Evolutionary conservation across 805 yeast genomes (phyloP).

Genomic region (Metschnikowia peoriensis): DNA sequence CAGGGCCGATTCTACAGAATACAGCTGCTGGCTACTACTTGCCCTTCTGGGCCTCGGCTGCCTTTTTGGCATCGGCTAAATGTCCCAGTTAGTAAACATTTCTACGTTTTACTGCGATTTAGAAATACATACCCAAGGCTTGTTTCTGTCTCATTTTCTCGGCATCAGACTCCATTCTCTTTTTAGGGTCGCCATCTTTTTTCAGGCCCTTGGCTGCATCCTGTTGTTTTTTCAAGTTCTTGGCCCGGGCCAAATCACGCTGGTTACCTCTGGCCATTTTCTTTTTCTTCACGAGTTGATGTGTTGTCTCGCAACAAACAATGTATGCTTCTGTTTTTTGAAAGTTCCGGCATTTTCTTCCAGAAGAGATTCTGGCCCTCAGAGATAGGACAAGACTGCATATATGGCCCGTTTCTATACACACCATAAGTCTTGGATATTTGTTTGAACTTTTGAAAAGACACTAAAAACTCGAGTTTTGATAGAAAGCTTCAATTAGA

Average conservation of each 20-base stretch:
- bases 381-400: too few relatives aligned
- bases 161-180: slow-evolving; percentile 86
- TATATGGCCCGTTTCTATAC: too few relatives aligned
- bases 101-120: neutral
- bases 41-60: slow-evolving; percentile 36
- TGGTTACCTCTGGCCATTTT: slow-evolving; percentile 95
- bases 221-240: slow-evolving; percentile 77
- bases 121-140: slow-evolving; percentile 60
- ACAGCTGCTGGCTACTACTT: slow-evolving; percentile 48
- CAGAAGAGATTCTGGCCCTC: neutral
- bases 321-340: neutral
- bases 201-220: slow-evolving; percentile 56
- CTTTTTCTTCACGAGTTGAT: neutral
- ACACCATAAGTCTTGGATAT: too few relatives aligned
- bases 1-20: too few relatives aligned
- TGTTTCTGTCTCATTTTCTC: slow-evolving; percentile 88
- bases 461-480: too few relatives aligned
- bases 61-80: slow-evolving; percentile 50
- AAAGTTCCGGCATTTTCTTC: neutral
- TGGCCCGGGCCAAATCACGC: slow-evolving; percentile 89
- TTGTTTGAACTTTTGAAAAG: too few relatives aligned
- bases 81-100: neutral
- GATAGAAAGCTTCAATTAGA: too few relatives aligned
- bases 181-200: slow-evolving; percentile 79
- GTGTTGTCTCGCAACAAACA: too few relatives aligned